Evolutionary conservation across 768 basidiomycete genomes (phyloP), one percentile per base, ranked within the genome.

Genomic region (Guyanaporus albipodus): DNA sequence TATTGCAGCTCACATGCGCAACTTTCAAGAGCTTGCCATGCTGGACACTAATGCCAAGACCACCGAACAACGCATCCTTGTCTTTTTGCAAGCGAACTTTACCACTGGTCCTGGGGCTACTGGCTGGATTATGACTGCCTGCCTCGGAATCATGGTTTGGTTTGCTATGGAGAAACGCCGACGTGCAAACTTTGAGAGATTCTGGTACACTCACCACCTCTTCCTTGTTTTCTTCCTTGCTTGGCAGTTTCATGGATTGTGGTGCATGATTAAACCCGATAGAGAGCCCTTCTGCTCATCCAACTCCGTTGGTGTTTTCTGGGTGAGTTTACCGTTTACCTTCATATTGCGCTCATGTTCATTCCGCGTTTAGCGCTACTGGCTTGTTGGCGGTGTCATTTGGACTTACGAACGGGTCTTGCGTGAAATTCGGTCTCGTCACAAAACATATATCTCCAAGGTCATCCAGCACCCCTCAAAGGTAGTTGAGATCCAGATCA

Each of bases 161-260:
- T 96, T 82, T 60, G 87, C 92, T 2, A 72, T 79, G 54, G 92
- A 93, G 70, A 93, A 88, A 71, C 72, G 77, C 24, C 80, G 85
- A 42, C 77, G 82, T 46, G 77, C 80, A 11, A 78, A 83, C 56
- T 97, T 93, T 56, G 92, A 97, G 70, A 70, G 76, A 60, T 94
- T 94, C 73, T 92, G 88, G 86, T 91, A 91, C 66, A 77, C 80
- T 8, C 83, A 90, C 62, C 87, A 96, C 64, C 74, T 96, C 50
- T 95, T 93, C 73, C 79, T 95, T 59, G 63, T 89, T 48, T 95
- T 95, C 79, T 96, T 97, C 75, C 77, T 91, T 64, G 73, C 75
- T 62, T 96, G 94, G 94, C 94, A 97, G 65, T 73, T 95, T 24
- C 93, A 94, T 61, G 92, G 92, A 44, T 87, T 94, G 87, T 94